Evolutionary conservation across 495 filamentous ascomycete genomes (phyloP).

Genomic region (Lophiostoma macrostomum): DNA sequence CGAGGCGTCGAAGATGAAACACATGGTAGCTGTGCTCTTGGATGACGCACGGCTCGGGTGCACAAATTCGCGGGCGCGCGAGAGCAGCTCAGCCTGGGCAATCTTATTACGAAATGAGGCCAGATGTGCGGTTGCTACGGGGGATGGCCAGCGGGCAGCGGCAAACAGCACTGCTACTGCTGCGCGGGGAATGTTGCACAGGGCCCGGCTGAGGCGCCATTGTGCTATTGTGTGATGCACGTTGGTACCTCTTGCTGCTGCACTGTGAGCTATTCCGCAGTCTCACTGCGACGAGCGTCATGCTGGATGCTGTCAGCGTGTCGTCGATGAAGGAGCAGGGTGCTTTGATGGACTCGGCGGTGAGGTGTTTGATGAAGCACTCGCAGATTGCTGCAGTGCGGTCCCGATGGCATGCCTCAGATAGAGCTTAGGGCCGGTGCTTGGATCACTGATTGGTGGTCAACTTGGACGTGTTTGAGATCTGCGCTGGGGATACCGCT

Average conservation of each 20-base stretch:
- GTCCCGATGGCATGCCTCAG: conserved; percentile 3
- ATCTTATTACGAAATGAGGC: conserved; percentile 9
- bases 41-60: neutral
- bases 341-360: neutral
- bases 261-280: neutral
- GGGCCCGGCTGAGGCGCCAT: too few species aligned
- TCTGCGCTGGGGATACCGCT: conserved; percentile 4
- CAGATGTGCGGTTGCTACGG: neutral
- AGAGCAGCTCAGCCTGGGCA: neutral
- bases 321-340: neutral
- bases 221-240: too few species aligned
- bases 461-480: neutral
- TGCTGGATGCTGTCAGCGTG: neutral
- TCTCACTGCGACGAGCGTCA: neutral
- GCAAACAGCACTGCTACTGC: neutral
- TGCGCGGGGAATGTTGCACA: neutral
- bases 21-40: neutral
- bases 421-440: conserved; percentile 3
- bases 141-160: neutral
- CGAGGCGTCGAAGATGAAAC: conserved; percentile 9
- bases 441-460: conserved; percentile 1
- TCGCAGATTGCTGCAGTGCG: conserved; percentile 2
- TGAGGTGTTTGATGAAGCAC: conserved; percentile 8
- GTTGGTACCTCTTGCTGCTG: too few species aligned
- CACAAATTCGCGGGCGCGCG: neutral